Base-by-base conservation (phyloP, 2,329 filamentous ascomycete species). In the Penicillium corylophilum region DNA sequence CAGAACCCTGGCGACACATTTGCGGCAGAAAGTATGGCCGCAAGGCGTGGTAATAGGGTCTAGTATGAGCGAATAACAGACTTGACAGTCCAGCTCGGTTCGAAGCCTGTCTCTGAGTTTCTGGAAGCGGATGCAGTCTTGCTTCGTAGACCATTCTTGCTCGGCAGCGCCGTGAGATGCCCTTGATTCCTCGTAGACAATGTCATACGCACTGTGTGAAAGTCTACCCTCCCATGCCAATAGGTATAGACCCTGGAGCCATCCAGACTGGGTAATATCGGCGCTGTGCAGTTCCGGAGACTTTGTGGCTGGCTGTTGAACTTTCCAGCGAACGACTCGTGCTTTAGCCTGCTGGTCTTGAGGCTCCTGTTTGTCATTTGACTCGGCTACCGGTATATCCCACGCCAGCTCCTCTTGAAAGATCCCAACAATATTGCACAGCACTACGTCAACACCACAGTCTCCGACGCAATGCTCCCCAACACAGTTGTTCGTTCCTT, bases 21-120 rank as follows among this genome's bases (percentile, higher is more conserved):
- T 81, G 18, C 88, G 85, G 69, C 92, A 96, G 64, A 94, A 93
- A 0, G 90, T 96, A 69, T 96, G 92, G 1, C 92, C 92, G 63
- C 92, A 96, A 1, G 83, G 79, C 0, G 90, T 95, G 0, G 91
- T 96, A 46, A 92, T 77, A 0, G 92, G 90, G 55, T 95, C 88
- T 54, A 90, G 76, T 68, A 93, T 88, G 20, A 95, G 71, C 36
- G 85, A 82, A 69, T 93, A 95, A 72, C 92, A 96, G 52, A 96
- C 85, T 63, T 94, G 89, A 60, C 92, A 96, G 64, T 96, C 90
- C 64, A 95, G 77, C 66, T 95, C 90, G 15, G 78, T 77, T 54
- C 85, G 82, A 3, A 83, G 78, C 1, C 78, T 75, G 23, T 87
- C 81, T 61, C 84, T 83, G 13, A 94, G 66, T 29, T 77, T 77